Evolutionary conservation across 306 rosid genomes (phyloP).

Genomic region (Alnus rubra): DNA sequence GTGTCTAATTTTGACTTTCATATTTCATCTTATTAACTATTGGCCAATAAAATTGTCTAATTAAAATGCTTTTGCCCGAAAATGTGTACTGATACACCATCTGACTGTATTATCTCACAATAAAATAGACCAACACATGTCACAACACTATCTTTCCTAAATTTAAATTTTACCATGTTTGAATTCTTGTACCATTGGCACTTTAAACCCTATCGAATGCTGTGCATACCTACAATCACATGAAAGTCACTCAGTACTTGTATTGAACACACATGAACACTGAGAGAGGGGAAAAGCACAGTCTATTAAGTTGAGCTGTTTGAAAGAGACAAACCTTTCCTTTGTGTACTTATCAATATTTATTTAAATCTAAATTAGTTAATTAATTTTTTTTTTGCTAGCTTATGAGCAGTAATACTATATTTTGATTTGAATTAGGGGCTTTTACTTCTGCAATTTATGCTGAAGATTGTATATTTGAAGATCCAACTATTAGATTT

Average conservation of each 20-base stretch:
- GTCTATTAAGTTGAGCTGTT: neutral
- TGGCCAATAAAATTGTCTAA: no score
- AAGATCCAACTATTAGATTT: conserved; percentile 89
- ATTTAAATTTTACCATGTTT: no score
- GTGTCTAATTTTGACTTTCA: no score
- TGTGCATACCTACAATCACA: no score
- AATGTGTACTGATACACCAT: no score
- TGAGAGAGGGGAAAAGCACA: neutral
- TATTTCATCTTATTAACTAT: no score
- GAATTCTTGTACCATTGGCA: no score
- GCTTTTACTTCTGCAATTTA: conserved; percentile 71
- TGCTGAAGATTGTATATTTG: conserved; percentile 68
- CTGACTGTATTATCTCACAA: no score
- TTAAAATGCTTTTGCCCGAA: no score
- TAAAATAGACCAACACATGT: no score
- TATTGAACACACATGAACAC: neutral
- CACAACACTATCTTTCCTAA: no score
- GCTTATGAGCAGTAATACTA: neutral
- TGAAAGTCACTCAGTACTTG: neutral
- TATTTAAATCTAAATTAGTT: neutral
- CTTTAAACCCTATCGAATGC: no score
- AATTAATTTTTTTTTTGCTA: neutral
- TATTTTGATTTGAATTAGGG: conserved; percentile 46
- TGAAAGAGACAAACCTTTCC: neutral
- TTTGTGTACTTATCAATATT: neutral